Percentiles rank a stretch among this genome's conserved stretches.
Evolutionary conservation across 495 filamentous ascomycete genomes (phyloP).

Genomic region (Trypethelium eluteriae): DNA sequence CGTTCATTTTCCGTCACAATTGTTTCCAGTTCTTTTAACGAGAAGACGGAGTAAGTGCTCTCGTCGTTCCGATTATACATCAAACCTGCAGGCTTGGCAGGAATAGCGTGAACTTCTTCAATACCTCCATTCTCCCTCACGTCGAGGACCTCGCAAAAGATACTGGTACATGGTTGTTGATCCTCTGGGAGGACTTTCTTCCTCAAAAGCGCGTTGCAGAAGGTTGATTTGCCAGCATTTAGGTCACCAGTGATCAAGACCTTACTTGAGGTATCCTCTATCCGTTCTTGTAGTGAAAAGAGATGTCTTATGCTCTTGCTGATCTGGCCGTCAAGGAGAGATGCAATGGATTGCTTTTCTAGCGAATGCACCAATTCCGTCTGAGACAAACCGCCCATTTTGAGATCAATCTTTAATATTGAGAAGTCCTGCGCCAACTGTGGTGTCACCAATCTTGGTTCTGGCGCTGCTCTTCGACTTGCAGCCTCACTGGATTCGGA

Average conservation of each 20-base stretch:
- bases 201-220: conserved; percentile 90
- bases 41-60: conserved; percentile 81
- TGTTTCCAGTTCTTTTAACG: conserved; percentile 68
- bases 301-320: conserved; percentile 87
- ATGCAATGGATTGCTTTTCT: conserved; percentile 82
- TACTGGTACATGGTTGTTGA: conserved; percentile 96
- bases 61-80: conserved; percentile 85
- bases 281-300: conserved; percentile 75
- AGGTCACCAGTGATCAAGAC: conserved; percentile 95
- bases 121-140: conserved; percentile 79
- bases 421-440: conserved; percentile 95
- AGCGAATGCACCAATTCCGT: conserved; percentile 92
- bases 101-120: conserved; percentile 93
- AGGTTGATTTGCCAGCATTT: conserved; percentile 96
- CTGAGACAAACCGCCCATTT: conserved; percentile 76
- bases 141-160: conserved; percentile 96
- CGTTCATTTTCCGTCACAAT: conserved; percentile 79
- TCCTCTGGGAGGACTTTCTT: conserved; percentile 92
- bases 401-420: conserved; percentile 86
- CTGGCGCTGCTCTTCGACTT: conserved; percentile 41
- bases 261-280: conserved; percentile 96
- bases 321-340: conserved; percentile 88
- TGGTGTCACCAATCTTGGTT: conserved; percentile 72
- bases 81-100: conserved; percentile 50
- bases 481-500: conserved; percentile 67